Conservation (phyloP, 345 rosid species). For the Citrus sinensis region DVS_A1.0 CM039163.1:46693501-46694000, state of each 20-base stretch:
- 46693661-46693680: neutral
- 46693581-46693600: conserved; percentile 5
- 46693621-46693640: no score
- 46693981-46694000: neutral
- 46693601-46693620: neutral
- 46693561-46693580: neutral
- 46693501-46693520: conserved; percentile 39
- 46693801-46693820: neutral
- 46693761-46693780: neutral
- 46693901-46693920: conserved; percentile 7
- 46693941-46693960: neutral
- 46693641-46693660: no score
- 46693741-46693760: neutral
- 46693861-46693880: conserved; percentile 6
- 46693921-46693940: conserved; percentile 1
- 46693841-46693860: neutral
- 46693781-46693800: neutral
- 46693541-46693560: neutral
- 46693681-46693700: neutral
- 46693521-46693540: neutral
- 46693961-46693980: neutral
- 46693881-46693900: conserved; percentile 10
- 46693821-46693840: neutral
- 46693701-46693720: neutral
- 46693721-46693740: neutral